A percentile compares a stretch with the other conserved stretches of the same genome.
Evolutionary conservation across 768 basidiomycete genomes (phyloP).

Genomic region (Lactarius sp.): DNA sequence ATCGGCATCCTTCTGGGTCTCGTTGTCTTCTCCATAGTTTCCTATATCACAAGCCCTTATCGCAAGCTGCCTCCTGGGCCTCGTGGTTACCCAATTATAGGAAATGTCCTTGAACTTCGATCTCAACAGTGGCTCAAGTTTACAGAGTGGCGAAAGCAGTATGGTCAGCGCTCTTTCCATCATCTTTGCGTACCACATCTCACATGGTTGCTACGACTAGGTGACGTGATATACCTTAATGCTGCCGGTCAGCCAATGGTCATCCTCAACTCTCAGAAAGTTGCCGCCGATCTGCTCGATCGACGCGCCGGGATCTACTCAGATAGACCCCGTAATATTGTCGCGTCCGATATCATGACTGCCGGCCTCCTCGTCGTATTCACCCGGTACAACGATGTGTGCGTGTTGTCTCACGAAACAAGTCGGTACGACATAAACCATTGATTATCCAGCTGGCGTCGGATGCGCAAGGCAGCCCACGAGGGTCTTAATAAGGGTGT

Average conservation of each 20-base stretch:
- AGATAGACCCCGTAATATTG: constrained; percentile 25
- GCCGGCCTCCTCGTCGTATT: constrained; percentile 24
- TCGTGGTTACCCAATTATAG: constrained; percentile 20
- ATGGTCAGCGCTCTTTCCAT: neutral
- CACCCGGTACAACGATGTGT: constrained; percentile 21
- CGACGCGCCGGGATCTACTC: constrained; percentile 32
- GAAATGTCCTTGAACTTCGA: constrained; percentile 20
- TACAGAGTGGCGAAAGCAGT: constrained; percentile 21
- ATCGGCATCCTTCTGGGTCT: constrained; percentile 16
- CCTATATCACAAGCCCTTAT: constrained; percentile 18
- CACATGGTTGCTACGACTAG: neutral
- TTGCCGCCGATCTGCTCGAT: constrained; percentile 32
- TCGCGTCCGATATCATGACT: constrained; percentile 24
- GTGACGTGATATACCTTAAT: constrained; percentile 26
- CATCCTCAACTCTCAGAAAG: constrained; percentile 30
- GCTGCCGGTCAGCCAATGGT: constrained; percentile 26
- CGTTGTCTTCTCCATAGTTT: neutral
- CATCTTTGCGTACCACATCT: neutral
- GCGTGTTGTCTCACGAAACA: neutral
- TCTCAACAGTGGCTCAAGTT: constrained; percentile 23
- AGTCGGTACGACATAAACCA: neutral
- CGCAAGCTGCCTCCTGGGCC: constrained; percentile 20
- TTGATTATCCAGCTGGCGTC: constrained; percentile 32
- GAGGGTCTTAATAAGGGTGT: constrained; percentile 32
- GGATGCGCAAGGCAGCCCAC: constrained; percentile 35